Evolutionary conservation across 164 flowering plant genomes (phyloP).

Genomic region (Litsea cubeba): DNA sequence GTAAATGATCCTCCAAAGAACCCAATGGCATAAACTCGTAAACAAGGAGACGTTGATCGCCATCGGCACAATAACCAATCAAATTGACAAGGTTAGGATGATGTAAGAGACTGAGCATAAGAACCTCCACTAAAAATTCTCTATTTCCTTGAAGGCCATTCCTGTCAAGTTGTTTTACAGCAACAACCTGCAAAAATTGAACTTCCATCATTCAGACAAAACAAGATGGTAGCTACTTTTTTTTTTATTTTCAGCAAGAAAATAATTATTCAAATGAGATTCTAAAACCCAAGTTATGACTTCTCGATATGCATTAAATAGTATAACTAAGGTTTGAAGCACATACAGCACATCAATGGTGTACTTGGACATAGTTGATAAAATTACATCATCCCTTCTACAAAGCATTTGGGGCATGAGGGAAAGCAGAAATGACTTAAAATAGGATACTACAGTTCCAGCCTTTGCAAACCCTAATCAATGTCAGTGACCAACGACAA

Average conservation of each 20-base stretch:
- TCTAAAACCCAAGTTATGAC: neutral
- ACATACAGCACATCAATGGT: neutral
- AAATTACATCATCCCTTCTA: neutral
- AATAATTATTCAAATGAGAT: no score
- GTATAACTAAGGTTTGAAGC: neutral
- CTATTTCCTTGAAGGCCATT: slow-evolving; percentile 89
- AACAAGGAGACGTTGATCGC: slow-evolving; percentile 85
- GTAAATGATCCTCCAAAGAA: slow-evolving; percentile 86
- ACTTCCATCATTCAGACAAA: slow-evolving; percentile 6
- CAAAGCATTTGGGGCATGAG: neutral
- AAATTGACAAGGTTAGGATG: slow-evolving; percentile 79
- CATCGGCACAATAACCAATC: slow-evolving; percentile 87
- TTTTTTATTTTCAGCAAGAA: neutral
- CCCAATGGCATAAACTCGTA: slow-evolving; percentile 90
- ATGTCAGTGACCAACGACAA: neutral
- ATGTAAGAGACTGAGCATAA: slow-evolving; percentile 83
- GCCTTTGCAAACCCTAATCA: neutral
- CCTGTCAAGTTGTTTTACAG: slow-evolving; percentile 84
- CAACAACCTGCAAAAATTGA: slow-evolving; percentile 55
- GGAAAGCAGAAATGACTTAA: neutral
- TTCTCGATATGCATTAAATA: neutral
- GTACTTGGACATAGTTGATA: neutral
- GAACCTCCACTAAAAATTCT: slow-evolving; percentile 83
- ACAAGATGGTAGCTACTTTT: neutral
- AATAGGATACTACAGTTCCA: neutral